Conservation (phyloP, 108 stramenopile genomes). For the Cyclotella sp. region DNA sequence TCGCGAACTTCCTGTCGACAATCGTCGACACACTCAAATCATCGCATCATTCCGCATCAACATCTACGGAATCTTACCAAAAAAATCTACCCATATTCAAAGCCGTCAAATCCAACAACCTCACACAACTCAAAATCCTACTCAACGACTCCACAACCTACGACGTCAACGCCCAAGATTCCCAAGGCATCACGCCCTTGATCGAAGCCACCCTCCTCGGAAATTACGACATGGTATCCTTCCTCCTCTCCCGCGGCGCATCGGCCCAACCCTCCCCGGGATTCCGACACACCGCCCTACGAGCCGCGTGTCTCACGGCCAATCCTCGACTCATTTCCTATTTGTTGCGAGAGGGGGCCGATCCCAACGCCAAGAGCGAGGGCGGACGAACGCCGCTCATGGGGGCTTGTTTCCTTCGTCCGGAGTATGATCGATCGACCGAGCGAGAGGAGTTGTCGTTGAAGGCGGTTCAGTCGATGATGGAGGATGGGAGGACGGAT, state of each 20-base stretch:
- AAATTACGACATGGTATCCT: constrained; percentile 35
- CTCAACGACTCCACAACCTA: constrained; percentile 16
- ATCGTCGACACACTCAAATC: too few relatives aligned
- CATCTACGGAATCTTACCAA: constrained; percentile 14
- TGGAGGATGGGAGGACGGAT: constrained; percentile 45
- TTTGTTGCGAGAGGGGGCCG: constrained; percentile 41
- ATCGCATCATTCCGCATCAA: background rate
- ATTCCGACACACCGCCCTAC: constrained; percentile 50
- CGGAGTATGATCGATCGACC: constrained; percentile 32
- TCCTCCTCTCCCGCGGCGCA: constrained; percentile 37
- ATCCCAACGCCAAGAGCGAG: constrained; percentile 49
- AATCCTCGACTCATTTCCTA: constrained; percentile 35
- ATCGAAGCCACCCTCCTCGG: constrained; percentile 52
- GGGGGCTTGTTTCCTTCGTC: constrained; percentile 57
- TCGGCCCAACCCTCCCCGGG: constrained; percentile 47
- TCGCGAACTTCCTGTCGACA: too few relatives aligned
- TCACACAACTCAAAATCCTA: constrained; percentile 27
- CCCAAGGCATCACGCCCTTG: constrained; percentile 45
- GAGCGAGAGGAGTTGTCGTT: constrained; percentile 26
- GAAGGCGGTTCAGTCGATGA: constrained; percentile 31
- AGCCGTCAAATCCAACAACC: constrained; percentile 44
- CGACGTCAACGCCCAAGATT: constrained; percentile 55
- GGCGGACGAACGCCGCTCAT: constrained; percentile 52
- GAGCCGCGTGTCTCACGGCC: constrained; percentile 53
- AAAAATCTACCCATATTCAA: constrained; percentile 44